Evolutionary conservation across 345 rosid genomes (phyloP).

Genomic region (Streptanthus diversifolius): DNA sequence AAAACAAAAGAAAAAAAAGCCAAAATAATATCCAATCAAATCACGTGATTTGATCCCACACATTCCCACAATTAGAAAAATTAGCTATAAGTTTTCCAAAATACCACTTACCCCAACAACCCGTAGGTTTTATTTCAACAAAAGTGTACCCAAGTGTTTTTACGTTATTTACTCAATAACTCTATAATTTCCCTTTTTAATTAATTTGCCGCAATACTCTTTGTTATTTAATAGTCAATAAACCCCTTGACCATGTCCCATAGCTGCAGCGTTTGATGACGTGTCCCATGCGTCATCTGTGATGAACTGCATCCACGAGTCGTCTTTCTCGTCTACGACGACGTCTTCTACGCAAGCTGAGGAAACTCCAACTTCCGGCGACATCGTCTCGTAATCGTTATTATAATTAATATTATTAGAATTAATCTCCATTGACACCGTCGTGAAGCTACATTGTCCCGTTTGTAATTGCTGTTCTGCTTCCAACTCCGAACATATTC

Average conservation of each 20-base stretch:
- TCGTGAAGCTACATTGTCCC: conserved; percentile 46
- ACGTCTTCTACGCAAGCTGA: conserved; percentile 56
- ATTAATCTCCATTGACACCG: conserved; percentile 42
- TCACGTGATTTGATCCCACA: conserved; percentile 11
- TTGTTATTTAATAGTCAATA: conserved; percentile 17
- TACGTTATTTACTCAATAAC: conserved; percentile 15
- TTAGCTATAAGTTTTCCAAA: conserved; percentile 14
- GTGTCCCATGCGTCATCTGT: conserved; percentile 82
- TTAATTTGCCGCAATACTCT: not conserved
- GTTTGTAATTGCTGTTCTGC: conserved; percentile 44
- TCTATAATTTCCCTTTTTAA: not conserved
- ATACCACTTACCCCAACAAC: conserved; percentile 9
- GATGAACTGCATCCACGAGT: conserved; percentile 98
- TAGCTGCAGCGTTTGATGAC: conserved; percentile 41
- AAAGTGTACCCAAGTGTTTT: conserved; percentile 22
- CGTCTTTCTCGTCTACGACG: conserved; percentile 83
- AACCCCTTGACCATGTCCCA: conserved; percentile 39
- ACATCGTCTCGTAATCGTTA: conserved; percentile 53
- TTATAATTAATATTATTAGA: conserved; percentile 17
- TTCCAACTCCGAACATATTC: conserved; percentile 65
- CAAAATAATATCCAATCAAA: conserved; percentile 21
- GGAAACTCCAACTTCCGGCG: conserved; percentile 64
- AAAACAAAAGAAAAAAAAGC: not conserved
- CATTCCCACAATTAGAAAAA: conserved; percentile 25
- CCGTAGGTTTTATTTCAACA: conserved; percentile 30